These are phyloP conservation scores for Canna indica DNA, from an alignment of 176 grass and related monocot species.

Conservation along the genomic window DNA sequence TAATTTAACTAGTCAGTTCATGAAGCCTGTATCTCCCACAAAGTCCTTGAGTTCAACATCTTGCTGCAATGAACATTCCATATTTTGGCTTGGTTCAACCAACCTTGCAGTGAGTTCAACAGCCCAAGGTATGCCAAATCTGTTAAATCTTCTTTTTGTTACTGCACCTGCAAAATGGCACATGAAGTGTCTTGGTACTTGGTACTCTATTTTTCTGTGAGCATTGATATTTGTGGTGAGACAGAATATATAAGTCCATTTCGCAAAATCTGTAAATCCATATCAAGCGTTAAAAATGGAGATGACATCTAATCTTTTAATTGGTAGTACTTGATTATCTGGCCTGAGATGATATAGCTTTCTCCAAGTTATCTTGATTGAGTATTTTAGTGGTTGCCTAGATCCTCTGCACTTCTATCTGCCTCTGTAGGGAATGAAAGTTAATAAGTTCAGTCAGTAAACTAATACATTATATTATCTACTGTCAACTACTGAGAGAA, in stretches of 20 bases:
- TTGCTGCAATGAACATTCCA: constrained; percentile 19
- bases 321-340: neutral
- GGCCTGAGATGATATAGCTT: neutral
- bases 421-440: neutral
- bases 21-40: constrained; percentile 12
- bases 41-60: constrained; percentile 20
- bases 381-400: neutral
- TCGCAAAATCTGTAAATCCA: no score
- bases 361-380: neutral
- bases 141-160: neutral
- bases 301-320: neutral
- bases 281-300: neutral
- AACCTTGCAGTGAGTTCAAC: constrained; percentile 62
- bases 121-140: constrained; percentile 44
- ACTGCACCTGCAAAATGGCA: neutral
- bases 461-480: neutral
- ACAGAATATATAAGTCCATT: no score
- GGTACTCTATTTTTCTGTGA: no score
- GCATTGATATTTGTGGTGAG: no score
- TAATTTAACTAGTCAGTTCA: neutral
- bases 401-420: neutral
- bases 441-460: neutral
- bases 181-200: no score
- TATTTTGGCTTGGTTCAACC: constrained; percentile 70
- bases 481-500: neutral